phyloP scores from a whole-genome alignment of 2,329 filamentous ascomycete genomes.

The Aspergillus sp. region DNA sequence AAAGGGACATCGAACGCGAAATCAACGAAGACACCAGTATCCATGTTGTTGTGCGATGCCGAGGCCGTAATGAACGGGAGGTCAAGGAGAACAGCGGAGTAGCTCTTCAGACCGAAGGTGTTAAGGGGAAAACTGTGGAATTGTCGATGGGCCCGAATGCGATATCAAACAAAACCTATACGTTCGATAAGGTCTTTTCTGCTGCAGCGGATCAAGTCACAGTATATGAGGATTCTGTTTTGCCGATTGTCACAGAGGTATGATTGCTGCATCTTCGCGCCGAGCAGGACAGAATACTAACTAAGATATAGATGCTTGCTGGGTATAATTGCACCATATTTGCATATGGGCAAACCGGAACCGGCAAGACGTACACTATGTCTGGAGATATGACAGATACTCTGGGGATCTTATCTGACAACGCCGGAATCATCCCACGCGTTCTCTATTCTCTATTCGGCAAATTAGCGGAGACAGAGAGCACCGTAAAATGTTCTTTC shows the following conservation, averaged over 20 bases:
- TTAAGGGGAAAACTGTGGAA: slow-evolving; percentile 79
- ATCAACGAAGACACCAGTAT: slow-evolving; percentile 86
- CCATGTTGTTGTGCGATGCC: slow-evolving; percentile 92
- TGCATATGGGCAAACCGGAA: slow-evolving; percentile 96
- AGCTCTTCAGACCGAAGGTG: slow-evolving; percentile 83
- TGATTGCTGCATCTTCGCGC: slow-evolving; percentile 20
- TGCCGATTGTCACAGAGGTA: slow-evolving; percentile 90
- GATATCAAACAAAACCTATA: slow-evolving; percentile 92
- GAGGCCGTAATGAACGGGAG: slow-evolving; percentile 89
- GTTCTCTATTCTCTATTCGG: slow-evolving; percentile 83
- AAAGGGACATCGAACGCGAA: slow-evolving; percentile 75
- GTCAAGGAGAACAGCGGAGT: slow-evolving; percentile 93
- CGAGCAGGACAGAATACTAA: slow-evolving; percentile 8
- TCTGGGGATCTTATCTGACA: slow-evolving; percentile 80
- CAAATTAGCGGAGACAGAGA: slow-evolving; percentile 80
- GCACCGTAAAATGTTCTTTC: slow-evolving; percentile 94
- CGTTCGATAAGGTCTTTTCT: slow-evolving; percentile 96
- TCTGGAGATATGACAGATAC: slow-evolving; percentile 93
- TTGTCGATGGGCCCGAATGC: slow-evolving; percentile 91
- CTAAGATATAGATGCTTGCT: slow-evolving; percentile 68
- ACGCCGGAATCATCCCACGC: slow-evolving; percentile 91
- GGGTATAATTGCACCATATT: slow-evolving; percentile 99
- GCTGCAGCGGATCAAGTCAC: slow-evolving; percentile 90
- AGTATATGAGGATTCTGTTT: slow-evolving; percentile 93
- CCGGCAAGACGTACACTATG: slow-evolving; percentile 99